Percentiles rank a stretch among this genome's conserved stretches.
These are phyloP conservation scores for Collariella sp. DNA, from an alignment of 495 filamentous ascomycete species.

Conservation along the genomic window DNA sequence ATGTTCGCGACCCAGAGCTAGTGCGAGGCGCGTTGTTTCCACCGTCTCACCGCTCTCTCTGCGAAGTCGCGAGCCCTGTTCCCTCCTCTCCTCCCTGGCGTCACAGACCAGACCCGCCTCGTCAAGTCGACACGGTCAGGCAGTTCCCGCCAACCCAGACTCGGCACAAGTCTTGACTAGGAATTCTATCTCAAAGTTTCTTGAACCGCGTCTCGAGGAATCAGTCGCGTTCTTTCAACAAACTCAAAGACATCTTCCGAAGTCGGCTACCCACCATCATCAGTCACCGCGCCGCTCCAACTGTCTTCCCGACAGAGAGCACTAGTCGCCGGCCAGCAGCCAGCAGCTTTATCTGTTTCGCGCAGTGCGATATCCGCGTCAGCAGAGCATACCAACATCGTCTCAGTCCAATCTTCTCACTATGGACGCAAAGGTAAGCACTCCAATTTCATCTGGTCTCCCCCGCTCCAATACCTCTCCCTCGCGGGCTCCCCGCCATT, in stretches of 20 bases:
- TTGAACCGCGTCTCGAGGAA: not conserved
- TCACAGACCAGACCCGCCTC: not conserved
- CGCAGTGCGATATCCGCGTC: conserved; percentile 4
- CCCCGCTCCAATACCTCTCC: conserved; percentile 2
- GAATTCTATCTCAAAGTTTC: not conserved
- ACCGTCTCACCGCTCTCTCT: conserved; percentile 10
- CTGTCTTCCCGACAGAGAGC: not conserved
- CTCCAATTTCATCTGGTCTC: not conserved
- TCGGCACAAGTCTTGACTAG: not conserved
- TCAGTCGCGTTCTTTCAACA: not conserved
- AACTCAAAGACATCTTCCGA: not conserved
- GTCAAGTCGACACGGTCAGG: not conserved
- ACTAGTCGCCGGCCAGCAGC: not conserved
- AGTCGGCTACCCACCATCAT: not conserved
- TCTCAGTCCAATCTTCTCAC: not conserved
- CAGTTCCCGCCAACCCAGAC: not conserved
- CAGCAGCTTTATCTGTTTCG: not conserved
- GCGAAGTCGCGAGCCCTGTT: not conserved
- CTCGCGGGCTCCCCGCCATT: no score
- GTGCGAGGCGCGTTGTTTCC: conserved; percentile 18
- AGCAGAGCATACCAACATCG: conserved; percentile 16
- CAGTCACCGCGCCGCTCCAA: not conserved
- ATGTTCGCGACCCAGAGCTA: conserved; percentile 14
- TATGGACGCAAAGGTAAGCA: conserved; percentile 35
- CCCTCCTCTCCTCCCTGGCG: not conserved